Percentiles rank a stretch among this genome's conserved stretches.
These are phyloP conservation scores for Neonectria magnoliae DNA, from an alignment of 2,329 filamentous ascomycete genomes.

Conservation along the genomic window DNA sequence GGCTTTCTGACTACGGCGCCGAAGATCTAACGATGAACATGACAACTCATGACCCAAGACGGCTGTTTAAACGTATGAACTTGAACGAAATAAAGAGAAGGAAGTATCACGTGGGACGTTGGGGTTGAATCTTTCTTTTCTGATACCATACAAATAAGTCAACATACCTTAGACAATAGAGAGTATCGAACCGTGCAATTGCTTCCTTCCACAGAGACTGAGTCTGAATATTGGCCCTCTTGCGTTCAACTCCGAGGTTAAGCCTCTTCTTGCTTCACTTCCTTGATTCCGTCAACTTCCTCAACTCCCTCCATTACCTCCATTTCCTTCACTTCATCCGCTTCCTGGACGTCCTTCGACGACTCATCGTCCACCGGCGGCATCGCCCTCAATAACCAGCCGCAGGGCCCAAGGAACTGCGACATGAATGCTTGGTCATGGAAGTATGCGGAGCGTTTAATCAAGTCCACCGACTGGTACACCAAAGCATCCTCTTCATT, in stretches of 20 bases:
- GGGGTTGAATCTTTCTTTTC: not conserved
- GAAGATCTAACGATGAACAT: conserved; percentile 57
- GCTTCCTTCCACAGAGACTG: not conserved
- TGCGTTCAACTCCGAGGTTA: not conserved
- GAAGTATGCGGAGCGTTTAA: too few relatives aligned
- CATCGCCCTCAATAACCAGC: too few relatives aligned
- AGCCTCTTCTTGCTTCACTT: too few relatives aligned
- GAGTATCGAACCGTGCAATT: not conserved
- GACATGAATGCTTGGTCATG: too few relatives aligned
- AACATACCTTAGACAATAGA: not conserved
- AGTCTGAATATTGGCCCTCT: not conserved
- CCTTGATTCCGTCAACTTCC: too few relatives aligned
- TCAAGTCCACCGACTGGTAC: too few relatives aligned
- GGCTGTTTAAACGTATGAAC: not conserved
- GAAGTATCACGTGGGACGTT: not conserved
- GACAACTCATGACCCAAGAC: not conserved
- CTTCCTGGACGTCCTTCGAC: too few relatives aligned
- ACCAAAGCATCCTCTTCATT: too few relatives aligned
- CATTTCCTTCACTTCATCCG: too few relatives aligned
- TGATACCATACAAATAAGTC: not conserved
- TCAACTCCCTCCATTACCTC: too few relatives aligned
- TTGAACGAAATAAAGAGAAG: not conserved
- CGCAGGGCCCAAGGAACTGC: too few relatives aligned
- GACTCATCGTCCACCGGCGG: too few relatives aligned
- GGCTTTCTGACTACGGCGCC: conserved; percentile 71